Conservation (phyloP, 768 basidiomycete genomes). For the Lactifluus subvellereus region DNA sequence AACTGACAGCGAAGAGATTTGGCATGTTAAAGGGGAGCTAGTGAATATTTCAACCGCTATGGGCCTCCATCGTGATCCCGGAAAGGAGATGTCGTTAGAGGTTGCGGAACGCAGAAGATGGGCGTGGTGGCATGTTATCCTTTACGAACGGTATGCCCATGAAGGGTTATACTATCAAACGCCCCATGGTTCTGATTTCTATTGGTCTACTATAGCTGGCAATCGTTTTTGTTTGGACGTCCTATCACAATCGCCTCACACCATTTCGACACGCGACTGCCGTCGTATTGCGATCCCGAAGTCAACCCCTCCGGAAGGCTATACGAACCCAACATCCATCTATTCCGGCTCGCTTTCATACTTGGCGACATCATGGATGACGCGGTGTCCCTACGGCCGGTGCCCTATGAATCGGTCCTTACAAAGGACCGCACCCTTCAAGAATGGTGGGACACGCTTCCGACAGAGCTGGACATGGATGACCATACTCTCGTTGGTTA, state of each 20-base stretch:
- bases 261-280: constrained; percentile 71
- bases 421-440: constrained; percentile 59
- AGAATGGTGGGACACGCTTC: constrained; percentile 68
- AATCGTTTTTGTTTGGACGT: constrained; percentile 75
- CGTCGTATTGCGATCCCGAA: constrained; percentile 54
- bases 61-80: constrained; percentile 76
- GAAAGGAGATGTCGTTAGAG: constrained; percentile 63
- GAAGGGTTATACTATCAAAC: constrained; percentile 9
- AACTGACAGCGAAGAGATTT: constrained; percentile 67
- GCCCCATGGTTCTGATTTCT: not conserved
- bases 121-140: constrained; percentile 81
- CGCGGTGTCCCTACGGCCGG: constrained; percentile 60
- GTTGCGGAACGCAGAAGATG: constrained; percentile 67
- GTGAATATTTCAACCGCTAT: constrained; percentile 65
- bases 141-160: constrained; percentile 57
- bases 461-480: constrained; percentile 62
- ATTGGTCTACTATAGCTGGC: constrained; percentile 48
- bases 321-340: constrained; percentile 63
- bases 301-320: constrained; percentile 48
- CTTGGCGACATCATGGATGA: constrained; percentile 78
- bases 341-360: constrained; percentile 64
- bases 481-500: constrained; percentile 63
- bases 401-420: constrained; percentile 62
- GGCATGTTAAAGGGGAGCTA: constrained; percentile 62
- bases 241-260: constrained; percentile 65